Evolutionary conservation across 805 yeast genomes (phyloP).

Genomic region (Yamadazyma endophytica): DNA sequence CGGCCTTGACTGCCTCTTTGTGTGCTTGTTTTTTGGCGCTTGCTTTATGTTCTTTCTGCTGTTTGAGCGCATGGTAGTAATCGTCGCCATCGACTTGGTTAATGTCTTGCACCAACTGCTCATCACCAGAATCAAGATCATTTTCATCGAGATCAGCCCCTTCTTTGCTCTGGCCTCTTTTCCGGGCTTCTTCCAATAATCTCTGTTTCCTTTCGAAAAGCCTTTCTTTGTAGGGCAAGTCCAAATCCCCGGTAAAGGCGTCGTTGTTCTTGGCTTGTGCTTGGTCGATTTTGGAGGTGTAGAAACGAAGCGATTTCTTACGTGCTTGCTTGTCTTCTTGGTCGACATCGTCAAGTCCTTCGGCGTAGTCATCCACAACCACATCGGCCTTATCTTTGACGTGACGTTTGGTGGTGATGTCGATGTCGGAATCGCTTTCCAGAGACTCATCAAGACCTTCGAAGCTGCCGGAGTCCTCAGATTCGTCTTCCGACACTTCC

Average conservation of each 20-base stretch:
- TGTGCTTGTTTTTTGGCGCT: constrained; percentile 60
- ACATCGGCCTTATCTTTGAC: constrained; percentile 30
- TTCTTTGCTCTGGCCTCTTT: constrained; percentile 62
- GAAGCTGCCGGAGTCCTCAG: too few relatives aligned
- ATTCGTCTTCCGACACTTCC: constrained; percentile 15
- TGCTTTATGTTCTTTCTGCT: constrained; percentile 45
- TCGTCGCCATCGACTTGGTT: constrained; percentile 39
- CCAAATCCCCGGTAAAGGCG: constrained; percentile 71
- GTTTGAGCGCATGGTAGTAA: constrained; percentile 55
- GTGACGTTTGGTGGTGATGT: constrained; percentile 49
- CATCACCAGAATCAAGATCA: constrained; percentile 48
- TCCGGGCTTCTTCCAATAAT: constrained; percentile 80
- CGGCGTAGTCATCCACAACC: constrained; percentile 54
- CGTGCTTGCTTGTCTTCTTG: constrained; percentile 79
- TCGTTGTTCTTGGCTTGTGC: constrained; percentile 53
- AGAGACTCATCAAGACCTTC: constrained; percentile 13
- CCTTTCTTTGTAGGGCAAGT: constrained; percentile 88
- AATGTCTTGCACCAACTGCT: constrained; percentile 34
- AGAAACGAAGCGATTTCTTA: constrained; percentile 82
- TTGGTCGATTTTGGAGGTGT: constrained; percentile 95
- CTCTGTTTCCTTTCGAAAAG: constrained; percentile 87
- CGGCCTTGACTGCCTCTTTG: constrained; percentile 66
- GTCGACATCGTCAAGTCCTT: constrained; percentile 76
- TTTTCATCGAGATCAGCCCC: constrained; percentile 55
- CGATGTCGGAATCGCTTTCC: constrained; percentile 42